Percentiles rank a stretch among this genome's conserved stretches.
Conservation (phyloP, 306 rosid genomes). For the Biancaea sappan region DNA sequence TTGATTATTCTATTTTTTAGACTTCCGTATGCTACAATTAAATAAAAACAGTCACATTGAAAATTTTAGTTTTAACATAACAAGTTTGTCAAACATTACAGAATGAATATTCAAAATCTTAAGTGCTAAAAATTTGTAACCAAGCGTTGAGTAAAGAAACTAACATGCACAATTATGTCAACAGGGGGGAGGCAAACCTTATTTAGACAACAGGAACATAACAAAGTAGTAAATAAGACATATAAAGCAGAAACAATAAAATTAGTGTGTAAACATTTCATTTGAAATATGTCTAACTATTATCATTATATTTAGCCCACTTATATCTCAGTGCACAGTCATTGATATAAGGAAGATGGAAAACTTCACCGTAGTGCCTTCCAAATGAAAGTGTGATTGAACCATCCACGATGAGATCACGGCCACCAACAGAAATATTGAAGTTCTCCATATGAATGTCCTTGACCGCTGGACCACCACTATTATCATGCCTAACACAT, state of each 20-base stretch:
- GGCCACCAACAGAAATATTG: slow-evolving; percentile 93
- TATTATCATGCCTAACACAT: slow-evolving; percentile 70
- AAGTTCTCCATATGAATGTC: slow-evolving; percentile 93
- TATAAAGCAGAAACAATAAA: background rate
- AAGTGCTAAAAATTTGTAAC: background rate
- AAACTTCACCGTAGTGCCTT: slow-evolving; percentile 85
- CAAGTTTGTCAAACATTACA: background rate
- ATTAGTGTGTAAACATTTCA: background rate
- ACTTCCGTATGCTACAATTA: background rate
- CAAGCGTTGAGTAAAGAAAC: background rate
- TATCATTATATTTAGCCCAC: background rate
- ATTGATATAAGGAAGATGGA: background rate
- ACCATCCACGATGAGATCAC: slow-evolving; percentile 95
- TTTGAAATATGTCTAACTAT: background rate
- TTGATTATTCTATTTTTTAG: background rate
- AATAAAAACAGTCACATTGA: background rate
- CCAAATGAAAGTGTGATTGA: slow-evolving; percentile 86
- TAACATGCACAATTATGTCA: background rate
- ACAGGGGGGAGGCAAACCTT: background rate
- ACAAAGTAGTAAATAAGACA: background rate
- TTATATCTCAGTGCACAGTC: background rate
- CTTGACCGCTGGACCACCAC: slow-evolving; percentile 74
- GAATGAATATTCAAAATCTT: background rate
- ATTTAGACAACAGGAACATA: background rate
- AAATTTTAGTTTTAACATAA: background rate